A percentile compares a stretch with the other conserved stretches of the same genome.
phyloP scores from a whole-genome alignment of 140 eudicot species.

The Bidens hawaiensis region DNA sequence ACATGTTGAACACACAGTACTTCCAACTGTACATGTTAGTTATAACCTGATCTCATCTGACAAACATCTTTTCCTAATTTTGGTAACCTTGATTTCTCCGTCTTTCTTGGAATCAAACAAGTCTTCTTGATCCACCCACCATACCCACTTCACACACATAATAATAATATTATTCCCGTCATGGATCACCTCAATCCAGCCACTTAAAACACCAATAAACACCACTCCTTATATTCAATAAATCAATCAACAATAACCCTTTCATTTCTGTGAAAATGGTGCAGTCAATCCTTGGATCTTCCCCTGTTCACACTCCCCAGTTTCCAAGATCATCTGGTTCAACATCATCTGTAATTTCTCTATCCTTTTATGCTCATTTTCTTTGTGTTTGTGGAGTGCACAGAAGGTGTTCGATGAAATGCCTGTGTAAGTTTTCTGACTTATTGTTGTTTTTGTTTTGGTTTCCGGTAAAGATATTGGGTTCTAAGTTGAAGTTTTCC shows the following conservation, averaged over 20 bases:
- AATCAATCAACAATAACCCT: constrained; percentile 11
- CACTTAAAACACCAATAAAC: constrained; percentile 8
- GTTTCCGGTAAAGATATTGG: constrained; percentile 46
- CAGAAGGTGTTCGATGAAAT: constrained; percentile 19
- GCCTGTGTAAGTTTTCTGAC: not conserved
- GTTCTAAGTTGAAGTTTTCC: constrained; percentile 46
- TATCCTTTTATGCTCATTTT: too few relatives aligned
- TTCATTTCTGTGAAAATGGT: constrained; percentile 44
- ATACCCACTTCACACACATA: constrained; percentile 12
- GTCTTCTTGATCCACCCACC: constrained; percentile 40
- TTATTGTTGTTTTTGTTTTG: constrained; percentile 18
- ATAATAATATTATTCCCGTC: not conserved
- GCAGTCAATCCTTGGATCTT: constrained; percentile 44
- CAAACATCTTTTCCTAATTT: constrained; percentile 28
- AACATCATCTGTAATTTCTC: constrained; percentile 38
- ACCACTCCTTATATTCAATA: constrained; percentile 13
- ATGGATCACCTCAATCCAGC: constrained; percentile 4
- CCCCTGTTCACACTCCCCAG: constrained; percentile 28
- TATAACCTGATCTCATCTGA: not conserved
- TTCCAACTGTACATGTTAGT: constrained; percentile 19
- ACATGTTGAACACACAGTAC: not conserved
- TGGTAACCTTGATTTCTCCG: constrained; percentile 63
- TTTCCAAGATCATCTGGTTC: constrained; percentile 33
- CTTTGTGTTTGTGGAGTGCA: not conserved
- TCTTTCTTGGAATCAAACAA: constrained; percentile 64